A percentile compares a stretch with the other conserved stretches of the same genome.
phyloP scores from a whole-genome alignment of 805 yeast genomes.

The Spencermartinsiella europaea region DNA sequence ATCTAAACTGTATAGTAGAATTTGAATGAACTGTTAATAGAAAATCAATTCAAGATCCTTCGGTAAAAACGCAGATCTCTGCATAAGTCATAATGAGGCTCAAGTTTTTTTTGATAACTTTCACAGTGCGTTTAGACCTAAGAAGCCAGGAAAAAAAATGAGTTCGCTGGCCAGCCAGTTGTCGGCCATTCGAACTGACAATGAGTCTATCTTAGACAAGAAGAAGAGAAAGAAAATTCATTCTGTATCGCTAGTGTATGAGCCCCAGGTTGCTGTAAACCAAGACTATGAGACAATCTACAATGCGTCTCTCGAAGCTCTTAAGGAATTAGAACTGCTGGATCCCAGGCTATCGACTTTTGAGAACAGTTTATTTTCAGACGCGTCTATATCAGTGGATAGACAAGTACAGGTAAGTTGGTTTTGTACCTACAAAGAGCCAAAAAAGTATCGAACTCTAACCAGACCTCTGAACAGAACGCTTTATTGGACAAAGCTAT shows the following conservation, averaged over 20 bases:
- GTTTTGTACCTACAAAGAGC: background rate
- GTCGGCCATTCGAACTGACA: slow-evolving; percentile 47
- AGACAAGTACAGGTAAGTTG: slow-evolving; percentile 60
- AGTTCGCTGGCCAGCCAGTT: slow-evolving; percentile 79
- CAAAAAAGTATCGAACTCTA: background rate
- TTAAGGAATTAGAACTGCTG: slow-evolving; percentile 61
- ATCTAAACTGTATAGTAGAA: background rate
- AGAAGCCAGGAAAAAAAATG: too few species aligned
- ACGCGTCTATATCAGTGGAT: slow-evolving; percentile 72
- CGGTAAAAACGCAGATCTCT: too few species aligned
- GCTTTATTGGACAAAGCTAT: slow-evolving; percentile 71
- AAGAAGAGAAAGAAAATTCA: slow-evolving; percentile 82
- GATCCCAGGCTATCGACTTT: slow-evolving; percentile 75
- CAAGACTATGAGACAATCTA: slow-evolving; percentile 86
- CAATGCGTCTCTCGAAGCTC: slow-evolving; percentile 66
- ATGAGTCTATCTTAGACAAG: slow-evolving; percentile 72
- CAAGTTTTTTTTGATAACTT: background rate
- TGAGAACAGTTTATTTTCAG: slow-evolving; percentile 70
- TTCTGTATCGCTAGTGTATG: slow-evolving; percentile 81
- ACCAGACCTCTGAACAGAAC: slow-evolving; percentile 59
- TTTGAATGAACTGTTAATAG: too few species aligned
- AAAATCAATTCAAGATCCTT: too few species aligned
- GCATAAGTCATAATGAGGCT: background rate
- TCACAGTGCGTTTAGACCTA: too few species aligned
- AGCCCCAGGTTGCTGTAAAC: slow-evolving; percentile 81